Base-by-base conservation (phyloP, 164 flowering plant genomes). In the Buxus sempervirens region DNA sequence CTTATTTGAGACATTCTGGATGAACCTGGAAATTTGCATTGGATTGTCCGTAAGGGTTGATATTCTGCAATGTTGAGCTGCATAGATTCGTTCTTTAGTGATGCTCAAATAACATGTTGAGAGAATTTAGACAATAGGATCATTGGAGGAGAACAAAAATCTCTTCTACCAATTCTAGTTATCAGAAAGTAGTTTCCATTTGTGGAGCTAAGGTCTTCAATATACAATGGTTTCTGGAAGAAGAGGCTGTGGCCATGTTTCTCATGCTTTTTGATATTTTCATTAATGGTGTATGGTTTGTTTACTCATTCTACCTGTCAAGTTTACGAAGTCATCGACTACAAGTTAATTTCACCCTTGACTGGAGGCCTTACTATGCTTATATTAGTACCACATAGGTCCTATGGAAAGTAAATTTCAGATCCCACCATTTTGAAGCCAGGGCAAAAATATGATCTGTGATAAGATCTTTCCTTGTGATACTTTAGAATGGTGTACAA, bases 301-400 rank as follows among this genome's bases (percentile, higher is more conserved):
- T 26, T 27, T 15, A 57, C 45, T 14, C 10, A 41, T 54, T 32
- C 59, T 38, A 0, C 55, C 54, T 24, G 38, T 23, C 32, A 18
- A 60, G 54, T 54, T 41, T 69, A 1, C 54, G 19, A 14, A 19
- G 24, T 22, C 24, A 54, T 54, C 62, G 63, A 55, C 16, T 69
- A 32, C 24, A 4, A 13, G 4, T 32, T 55, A 19, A 24, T 54
- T 9, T 69, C 45, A 19, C 19, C 54, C 49, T 62, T 24, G 7
- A 32, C 23, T 62, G 38, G 12, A 15, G 55, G 25, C 22, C 41
- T 54, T 36, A 7, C 53, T 0, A 53, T 15, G 13, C 5, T 36
- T 61, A 5, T 45, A 45, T 1, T 45, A 15, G 12, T 45, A 45
- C 51, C 12, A 10, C 4, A 24, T 25, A 54, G 27, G 61, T 8